Conservation (phyloP, 2,329 filamentous ascomycete species). For the Teratosphaeria zuluensis region DNA sequence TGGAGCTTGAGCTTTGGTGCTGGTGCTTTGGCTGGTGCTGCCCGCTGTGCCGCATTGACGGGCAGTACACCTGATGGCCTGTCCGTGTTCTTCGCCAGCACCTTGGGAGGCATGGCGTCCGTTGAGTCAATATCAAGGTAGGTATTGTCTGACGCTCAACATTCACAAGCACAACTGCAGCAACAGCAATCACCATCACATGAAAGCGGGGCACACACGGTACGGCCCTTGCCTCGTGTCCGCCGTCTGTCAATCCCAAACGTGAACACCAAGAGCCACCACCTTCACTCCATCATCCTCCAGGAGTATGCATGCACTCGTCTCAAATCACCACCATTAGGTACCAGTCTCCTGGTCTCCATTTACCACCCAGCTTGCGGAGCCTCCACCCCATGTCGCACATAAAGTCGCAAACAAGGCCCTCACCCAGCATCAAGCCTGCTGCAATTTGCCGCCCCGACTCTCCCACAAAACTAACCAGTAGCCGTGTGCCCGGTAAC, state of each 20-base stretch:
- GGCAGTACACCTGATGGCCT: slow-evolving; percentile 19
- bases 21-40: slow-evolving; percentile 31
- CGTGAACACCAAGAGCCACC: no score
- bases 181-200: background rate
- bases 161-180: no score
- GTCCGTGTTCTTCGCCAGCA: slow-evolving; percentile 20
- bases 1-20: slow-evolving; percentile 70
- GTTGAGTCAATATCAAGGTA: background rate
- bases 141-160: no score
- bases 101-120: slow-evolving; percentile 22
- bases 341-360: background rate
- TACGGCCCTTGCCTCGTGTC: background rate
- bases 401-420: background rate
- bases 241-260: background rate
- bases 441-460: background rate
- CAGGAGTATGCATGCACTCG: no score
- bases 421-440: background rate
- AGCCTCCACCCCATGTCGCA: background rate
- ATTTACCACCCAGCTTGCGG: background rate
- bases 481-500: background rate
- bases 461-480: background rate
- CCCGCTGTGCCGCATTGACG: slow-evolving; percentile 23
- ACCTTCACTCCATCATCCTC: no score
- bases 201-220: background rate
- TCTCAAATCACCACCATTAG: background rate